These are phyloP conservation scores for Umbelopsis sp. DNA, from an alignment of 371 early-diverging fungal genomes.

Conservation along the genomic window DNA sequence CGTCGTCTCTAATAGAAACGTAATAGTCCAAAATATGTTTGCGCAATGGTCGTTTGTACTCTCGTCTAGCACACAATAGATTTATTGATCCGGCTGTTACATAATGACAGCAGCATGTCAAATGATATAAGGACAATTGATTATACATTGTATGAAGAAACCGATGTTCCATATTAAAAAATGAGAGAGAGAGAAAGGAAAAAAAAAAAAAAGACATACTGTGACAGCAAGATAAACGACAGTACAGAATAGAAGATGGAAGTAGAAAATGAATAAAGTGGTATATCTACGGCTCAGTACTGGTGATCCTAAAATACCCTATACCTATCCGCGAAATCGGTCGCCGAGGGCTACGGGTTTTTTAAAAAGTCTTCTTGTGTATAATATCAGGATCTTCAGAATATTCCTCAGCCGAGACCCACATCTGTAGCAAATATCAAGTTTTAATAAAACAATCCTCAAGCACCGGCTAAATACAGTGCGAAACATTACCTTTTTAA, in stretches of 20 bases:
- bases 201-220: background rate
- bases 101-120: background rate
- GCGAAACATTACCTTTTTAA: slow-evolving; percentile 52
- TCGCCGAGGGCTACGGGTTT: background rate
- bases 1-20: too few relatives aligned
- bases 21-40: too few relatives aligned
- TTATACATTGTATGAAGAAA: slow-evolving; percentile 13
- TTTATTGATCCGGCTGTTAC: background rate
- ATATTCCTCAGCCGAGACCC: slow-evolving; percentile 85
- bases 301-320: background rate
- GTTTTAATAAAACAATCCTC: background rate
- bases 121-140: slow-evolving; percentile 11
- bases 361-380: slow-evolving; percentile 77
- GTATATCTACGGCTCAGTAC: background rate
- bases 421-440: slow-evolving; percentile 56
- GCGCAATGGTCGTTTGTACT: background rate
- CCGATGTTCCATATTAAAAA: background rate
- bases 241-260: background rate
- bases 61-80: background rate
- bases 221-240: slow-evolving; percentile 5
- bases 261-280: slow-evolving; percentile 7
- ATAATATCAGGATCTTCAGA: slow-evolving; percentile 85
- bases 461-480: background rate
- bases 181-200: background rate
- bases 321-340: slow-evolving; percentile 2